Conservation (phyloP, 306 rosid genomes). For the Mimosa pudica region DNA sequence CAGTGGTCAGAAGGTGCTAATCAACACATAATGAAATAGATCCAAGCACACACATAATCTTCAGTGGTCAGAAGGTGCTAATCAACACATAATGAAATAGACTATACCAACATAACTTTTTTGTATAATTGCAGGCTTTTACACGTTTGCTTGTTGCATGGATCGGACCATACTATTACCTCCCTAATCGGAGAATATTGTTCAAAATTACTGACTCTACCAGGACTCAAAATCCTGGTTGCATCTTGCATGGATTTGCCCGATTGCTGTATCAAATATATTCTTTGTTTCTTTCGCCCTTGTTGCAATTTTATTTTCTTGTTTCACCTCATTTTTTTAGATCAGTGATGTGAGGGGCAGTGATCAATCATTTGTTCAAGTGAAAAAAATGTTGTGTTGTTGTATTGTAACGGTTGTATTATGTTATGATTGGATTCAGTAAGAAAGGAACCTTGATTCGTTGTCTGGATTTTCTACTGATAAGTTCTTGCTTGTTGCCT, state of each 20-base stretch:
- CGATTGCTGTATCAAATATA: not conserved
- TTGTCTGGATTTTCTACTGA: not conserved
- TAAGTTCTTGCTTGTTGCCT: not conserved
- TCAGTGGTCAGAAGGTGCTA: not conserved
- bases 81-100: not conserved
- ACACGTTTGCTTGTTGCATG: not conserved
- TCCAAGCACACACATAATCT: too few relatives aligned
- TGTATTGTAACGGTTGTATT: not conserved
- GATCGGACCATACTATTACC: not conserved
- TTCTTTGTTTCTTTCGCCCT: not conserved
- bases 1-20: not conserved
- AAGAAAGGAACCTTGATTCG: not conserved
- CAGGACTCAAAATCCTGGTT: conserved; percentile 5
- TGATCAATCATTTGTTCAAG: not conserved
- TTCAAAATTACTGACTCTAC: not conserved
- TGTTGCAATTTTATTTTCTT: not conserved
- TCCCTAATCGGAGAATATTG: not conserved
- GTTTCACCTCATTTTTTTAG: not conserved
- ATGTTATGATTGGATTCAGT: not conserved
- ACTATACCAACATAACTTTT: not conserved
- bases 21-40: too few relatives aligned
- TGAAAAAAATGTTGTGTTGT: not conserved
- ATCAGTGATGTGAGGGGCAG: not conserved
- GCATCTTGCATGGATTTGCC: not conserved
- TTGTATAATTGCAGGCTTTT: conserved; percentile 8